Base-by-base conservation (phyloP, 108 stramenopile genomes). In the Cyclotella atomus region DNA sequence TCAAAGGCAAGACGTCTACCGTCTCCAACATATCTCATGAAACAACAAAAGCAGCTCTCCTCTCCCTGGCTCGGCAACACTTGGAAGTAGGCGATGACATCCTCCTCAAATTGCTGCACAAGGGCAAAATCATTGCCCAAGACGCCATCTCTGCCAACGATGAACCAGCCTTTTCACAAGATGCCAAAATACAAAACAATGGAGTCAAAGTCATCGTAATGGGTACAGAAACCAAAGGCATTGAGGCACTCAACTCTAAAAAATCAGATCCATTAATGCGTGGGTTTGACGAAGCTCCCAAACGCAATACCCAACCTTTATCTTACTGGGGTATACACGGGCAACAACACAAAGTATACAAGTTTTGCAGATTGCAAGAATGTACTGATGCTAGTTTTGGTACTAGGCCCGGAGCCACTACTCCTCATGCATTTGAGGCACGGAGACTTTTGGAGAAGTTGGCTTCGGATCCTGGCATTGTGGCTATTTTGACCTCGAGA, bases 211-310 rank as follows among this genome's bases (percentile, higher is more conserved):
- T 93, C 5, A 73, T 93, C 20, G 78, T 90, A 70, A 81, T 90
- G 80, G 91, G 87, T 0, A 81, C 88, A 8, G 27, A 61, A 14
- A 24, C 34, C 33, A 55, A 34, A 35, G 55, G 54, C 15, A 60
- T 85, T 1, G 41, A 70, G 45, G 73, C 68, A 44, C 33, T 90
- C 25, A 81, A 87, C 30, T 73, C 84, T 7, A 63, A 71, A 55
- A 64, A 77, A 57, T 87, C 85, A 14, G 92, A 94, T 81, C 92
- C 92, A 10, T 67, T 82, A 9, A 90, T 94, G 49, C 85, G 92
- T 19, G 92, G 90, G 2, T 94, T 91, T 66, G 88, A 84, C 32
- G 62, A 84, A 27, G 47, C 9, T 17, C 16, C 10, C 4, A 68
- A 46, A 7, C 49, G 36, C 28, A 68, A 62, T 41, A 12, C 21